A percentile compares a stretch with the other conserved stretches of the same genome.
phyloP scores from a whole-genome alignment of 345 rosid genomes.

The Mallotus nudiflorus region DNA sequence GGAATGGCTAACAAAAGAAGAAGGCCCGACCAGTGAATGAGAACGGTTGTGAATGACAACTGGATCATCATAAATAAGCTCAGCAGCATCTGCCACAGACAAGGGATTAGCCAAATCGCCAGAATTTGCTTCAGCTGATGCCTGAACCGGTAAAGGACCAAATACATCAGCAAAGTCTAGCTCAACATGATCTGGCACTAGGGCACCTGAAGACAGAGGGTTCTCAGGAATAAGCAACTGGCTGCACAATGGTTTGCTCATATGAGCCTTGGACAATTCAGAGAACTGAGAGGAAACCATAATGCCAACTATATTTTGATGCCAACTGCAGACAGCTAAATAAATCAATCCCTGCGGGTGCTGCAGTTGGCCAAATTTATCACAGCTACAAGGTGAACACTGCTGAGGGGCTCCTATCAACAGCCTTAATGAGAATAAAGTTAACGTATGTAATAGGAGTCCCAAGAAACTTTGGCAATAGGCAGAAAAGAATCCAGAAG shows the following conservation, averaged over 20 bases:
- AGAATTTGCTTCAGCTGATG: slow-evolving; percentile 29
- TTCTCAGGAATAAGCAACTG: slow-evolving; percentile 39
- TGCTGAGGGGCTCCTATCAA: slow-evolving; percentile 48
- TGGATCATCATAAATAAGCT: slow-evolving; percentile 63
- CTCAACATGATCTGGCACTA: slow-evolving; percentile 50
- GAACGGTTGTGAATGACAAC: slow-evolving; percentile 70
- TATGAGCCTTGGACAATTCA: slow-evolving; percentile 33
- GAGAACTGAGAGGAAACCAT: slow-evolving; percentile 62
- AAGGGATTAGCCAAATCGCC: slow-evolving; percentile 31
- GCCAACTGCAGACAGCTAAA: slow-evolving; percentile 33
- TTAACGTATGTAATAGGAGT: slow-evolving; percentile 45
- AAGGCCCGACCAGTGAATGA: slow-evolving; percentile 91
- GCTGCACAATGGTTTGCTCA: slow-evolving; percentile 34
- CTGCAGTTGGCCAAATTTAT: slow-evolving; percentile 29
- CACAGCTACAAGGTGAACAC: slow-evolving; percentile 21
- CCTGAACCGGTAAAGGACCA: slow-evolving; percentile 57
- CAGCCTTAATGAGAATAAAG: slow-evolving; percentile 52
- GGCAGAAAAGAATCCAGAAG: slow-evolving; percentile 79
- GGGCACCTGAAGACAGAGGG: slow-evolving; percentile 44
- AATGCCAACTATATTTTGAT: slow-evolving; percentile 4
- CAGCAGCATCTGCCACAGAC: slow-evolving; percentile 32
- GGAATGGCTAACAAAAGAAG: slow-evolving; percentile 58
- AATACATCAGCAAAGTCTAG: slow-evolving; percentile 74
- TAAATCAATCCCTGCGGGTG: background rate
- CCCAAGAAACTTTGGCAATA: slow-evolving; percentile 65